These are phyloP conservation scores for Wallemia hederae DNA, from an alignment of 1,284 basidiomycete genomes.

Conservation along the genomic window DNA sequence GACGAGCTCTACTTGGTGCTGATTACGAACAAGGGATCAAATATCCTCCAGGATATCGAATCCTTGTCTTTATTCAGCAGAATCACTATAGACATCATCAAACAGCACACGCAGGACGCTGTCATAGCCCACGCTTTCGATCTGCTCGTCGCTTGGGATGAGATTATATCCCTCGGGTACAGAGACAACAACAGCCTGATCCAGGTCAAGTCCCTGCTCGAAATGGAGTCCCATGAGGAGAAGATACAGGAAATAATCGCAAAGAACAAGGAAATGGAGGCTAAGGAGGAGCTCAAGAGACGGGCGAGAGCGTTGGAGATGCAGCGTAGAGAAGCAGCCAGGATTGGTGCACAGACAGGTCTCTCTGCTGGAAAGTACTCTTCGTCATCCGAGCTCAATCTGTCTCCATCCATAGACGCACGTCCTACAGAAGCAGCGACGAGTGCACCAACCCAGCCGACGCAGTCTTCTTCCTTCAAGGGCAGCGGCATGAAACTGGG, in stretches of 20 bases:
- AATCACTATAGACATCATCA: constrained; percentile 73
- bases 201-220: constrained; percentile 70
- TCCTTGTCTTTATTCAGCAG: constrained; percentile 80
- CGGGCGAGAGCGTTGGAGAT: constrained; percentile 94
- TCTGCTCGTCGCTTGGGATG: constrained; percentile 81
- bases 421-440: constrained; percentile 14
- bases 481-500: constrained; percentile 94
- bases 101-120: constrained; percentile 62
- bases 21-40: constrained; percentile 92
- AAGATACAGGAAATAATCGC: constrained; percentile 99
- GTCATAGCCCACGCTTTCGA: constrained; percentile 83
- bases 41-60: constrained; percentile 94
- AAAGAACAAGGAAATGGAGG: constrained; percentile 95
- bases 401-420: constrained; percentile 38
- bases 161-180: constrained; percentile 81
- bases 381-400: constrained; percentile 26
- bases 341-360: constrained; percentile 22
- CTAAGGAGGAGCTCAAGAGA: constrained; percentile 94
- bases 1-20: constrained; percentile 94
- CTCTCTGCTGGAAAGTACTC: constrained; percentile 27
- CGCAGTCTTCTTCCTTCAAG: constrained; percentile 57
- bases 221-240: constrained; percentile 99
- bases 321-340: constrained; percentile 51
- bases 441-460: constrained; percentile 20
- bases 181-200: constrained; percentile 72